Evolutionary conservation across 179 eudicot genomes (phyloP).

Genomic region (Spergularia azorica): DNA sequence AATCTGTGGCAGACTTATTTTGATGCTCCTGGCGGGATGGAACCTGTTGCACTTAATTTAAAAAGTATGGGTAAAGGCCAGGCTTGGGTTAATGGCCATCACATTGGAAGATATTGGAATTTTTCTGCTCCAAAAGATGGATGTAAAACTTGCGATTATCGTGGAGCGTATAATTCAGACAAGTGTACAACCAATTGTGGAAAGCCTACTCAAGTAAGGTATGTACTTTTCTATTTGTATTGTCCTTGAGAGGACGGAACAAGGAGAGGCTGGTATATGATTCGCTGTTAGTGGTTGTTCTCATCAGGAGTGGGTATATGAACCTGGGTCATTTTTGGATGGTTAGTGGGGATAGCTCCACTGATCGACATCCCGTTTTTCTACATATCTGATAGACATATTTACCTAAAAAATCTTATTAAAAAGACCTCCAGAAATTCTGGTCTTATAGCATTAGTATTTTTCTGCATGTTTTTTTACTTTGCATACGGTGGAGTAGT

Average conservation of each 20-base stretch:
- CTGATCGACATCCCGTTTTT: background rate
- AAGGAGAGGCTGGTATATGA: background rate
- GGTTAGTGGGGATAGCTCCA: background rate
- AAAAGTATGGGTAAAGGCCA: slow-evolving; percentile 96
- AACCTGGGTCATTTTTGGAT: background rate
- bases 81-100: slow-evolving; percentile 95
- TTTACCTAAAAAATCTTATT: background rate
- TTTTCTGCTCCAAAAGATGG: slow-evolving; percentile 66
- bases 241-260: background rate
- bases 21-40: slow-evolving; percentile 66
- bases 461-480: background rate
- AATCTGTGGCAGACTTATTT: slow-evolving; percentile 57
- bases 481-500: background rate
- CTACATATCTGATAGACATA: background rate
- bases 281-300: background rate
- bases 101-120: slow-evolving; percentile 92
- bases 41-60: slow-evolving; percentile 78
- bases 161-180: slow-evolving; percentile 69
- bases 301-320: background rate
- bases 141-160: slow-evolving; percentile 77
- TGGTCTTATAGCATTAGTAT: background rate
- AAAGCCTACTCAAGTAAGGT: slow-evolving; percentile 88
- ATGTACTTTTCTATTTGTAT: slow-evolving; percentile 16
- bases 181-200: slow-evolving; percentile 91
- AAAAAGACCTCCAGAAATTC: background rate